A percentile compares a stretch with the other conserved stretches of the same genome.
phyloP scores from a whole-genome alignment of 768 basidiomycete species.

The Leccinum sublutescens region DNA sequence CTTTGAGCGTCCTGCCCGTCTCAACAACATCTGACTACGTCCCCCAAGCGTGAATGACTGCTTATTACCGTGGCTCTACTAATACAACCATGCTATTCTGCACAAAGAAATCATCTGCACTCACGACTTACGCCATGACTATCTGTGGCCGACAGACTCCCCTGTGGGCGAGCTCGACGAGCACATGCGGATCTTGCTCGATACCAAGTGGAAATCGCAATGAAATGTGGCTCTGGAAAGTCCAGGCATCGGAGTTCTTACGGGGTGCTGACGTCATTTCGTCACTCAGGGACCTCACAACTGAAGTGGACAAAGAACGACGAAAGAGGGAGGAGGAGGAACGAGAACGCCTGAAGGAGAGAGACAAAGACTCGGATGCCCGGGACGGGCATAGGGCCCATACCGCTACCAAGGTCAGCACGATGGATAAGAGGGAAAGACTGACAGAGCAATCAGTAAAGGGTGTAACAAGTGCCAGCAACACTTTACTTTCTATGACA shows the following conservation, averaged over 20 bases:
- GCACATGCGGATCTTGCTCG: constrained; percentile 96
- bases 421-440: constrained; percentile 62
- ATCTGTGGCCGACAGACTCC: constrained; percentile 94
- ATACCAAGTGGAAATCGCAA: constrained; percentile 98
- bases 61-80: constrained; percentile 6
- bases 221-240: constrained; percentile 78
- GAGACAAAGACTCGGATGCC: constrained; percentile 76
- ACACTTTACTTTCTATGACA: too few species aligned
- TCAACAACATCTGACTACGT: constrained; percentile 74
- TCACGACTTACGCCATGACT: constrained; percentile 70
- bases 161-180: constrained; percentile 94
- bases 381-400: constrained; percentile 90
- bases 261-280: constrained; percentile 92
- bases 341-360: constrained; percentile 74
- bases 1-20: too few species aligned
- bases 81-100: constrained; percentile 47
- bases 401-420: constrained; percentile 88
- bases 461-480: too few species aligned
- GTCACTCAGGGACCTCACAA: constrained; percentile 89
- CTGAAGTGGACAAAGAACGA: constrained; percentile 88
- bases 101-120: constrained; percentile 55
- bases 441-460: too few species aligned
- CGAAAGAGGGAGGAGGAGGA: constrained; percentile 84
- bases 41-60: constrained; percentile 70
- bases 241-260: constrained; percentile 83